Evolutionary conservation across 2,329 filamentous ascomycete genomes (phyloP), one percentile per base, ranked within the genome.

Genomic region (Plectosphaerella plurivora): DNA sequence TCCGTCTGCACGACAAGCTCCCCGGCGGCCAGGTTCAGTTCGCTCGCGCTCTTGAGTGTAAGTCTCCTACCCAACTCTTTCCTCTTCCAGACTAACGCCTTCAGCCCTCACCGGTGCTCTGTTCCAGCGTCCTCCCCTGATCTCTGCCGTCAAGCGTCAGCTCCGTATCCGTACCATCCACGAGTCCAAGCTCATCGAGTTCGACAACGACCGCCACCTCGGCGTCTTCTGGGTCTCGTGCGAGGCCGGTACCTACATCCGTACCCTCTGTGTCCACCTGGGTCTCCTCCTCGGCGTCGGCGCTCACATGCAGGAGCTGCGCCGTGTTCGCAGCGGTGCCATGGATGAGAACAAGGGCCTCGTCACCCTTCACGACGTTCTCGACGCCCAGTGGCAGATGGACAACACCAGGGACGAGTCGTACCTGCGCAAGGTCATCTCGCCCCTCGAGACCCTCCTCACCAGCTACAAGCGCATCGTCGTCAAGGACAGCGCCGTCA

Each of bases 151-250:
- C 72, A 99, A 99, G 87, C 87, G 94, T 65, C 93, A 97, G 78
- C 84, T 99, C 57, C 92, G 94, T 82, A 96, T 99, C 73, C 87
- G 94, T 74, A 97, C 93, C 57, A 96, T 99, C 63, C 89, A 97
- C 78, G 91, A 97, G 76, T 95, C 88, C 83, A 96, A 95, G 78
- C 81, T 97, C 51, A 84, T 91, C 68, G 94, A 99, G 78, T 99
- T 97, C 69, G 94, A 99, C 78, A 97, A 99, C 68, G 93, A 97
- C 66, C 87, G 94, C 64, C 92, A 97, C 72, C 83, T 99, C 37
- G 94, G 89, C 72, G 93, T 97, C 52, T 99, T 99, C 83, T 97
- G 94, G 93, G 94, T 97, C 63, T 96, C 91, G 75, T 99, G 94
- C 74, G 94, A 99, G 76, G 94, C 91, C 53, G 94, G 94, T 70